Evolutionary conservation across 2,329 filamentous ascomycete genomes (phyloP).

Genomic region (Huntiella omanensis): DNA sequence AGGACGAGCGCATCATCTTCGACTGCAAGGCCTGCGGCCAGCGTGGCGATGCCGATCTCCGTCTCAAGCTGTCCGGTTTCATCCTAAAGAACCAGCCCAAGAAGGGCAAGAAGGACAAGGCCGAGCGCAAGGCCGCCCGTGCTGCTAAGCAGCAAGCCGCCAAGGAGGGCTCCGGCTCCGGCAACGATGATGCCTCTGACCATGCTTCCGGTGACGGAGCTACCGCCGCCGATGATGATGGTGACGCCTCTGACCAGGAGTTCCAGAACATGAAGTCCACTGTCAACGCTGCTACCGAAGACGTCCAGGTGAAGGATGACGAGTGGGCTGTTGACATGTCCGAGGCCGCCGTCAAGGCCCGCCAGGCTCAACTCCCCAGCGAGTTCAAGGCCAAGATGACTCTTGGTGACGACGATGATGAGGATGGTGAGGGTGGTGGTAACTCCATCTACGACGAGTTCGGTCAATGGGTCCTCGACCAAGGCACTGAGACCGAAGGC

Average conservation of each 20-base stretch:
- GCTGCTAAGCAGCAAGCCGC: constrained; percentile 64
- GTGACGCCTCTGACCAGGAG: constrained; percentile 65
- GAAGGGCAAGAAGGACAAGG: constrained; percentile 97
- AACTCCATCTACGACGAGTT: constrained; percentile 74
- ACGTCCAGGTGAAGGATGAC: constrained; percentile 56
- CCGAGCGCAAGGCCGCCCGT: constrained; percentile 74
- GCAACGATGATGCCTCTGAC: constrained; percentile 33
- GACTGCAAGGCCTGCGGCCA: constrained; percentile 99
- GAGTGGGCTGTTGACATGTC: constrained; percentile 96
- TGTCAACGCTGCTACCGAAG: constrained; percentile 27
- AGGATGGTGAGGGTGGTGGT: constrained; percentile 57
- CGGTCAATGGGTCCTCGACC: constrained; percentile 73
- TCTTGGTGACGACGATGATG: constrained; percentile 63
- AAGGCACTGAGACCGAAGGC: constrained; percentile 48
- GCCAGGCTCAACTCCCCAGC: constrained; percentile 77
- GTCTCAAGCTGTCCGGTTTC: constrained; percentile 90
- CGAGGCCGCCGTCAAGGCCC: constrained; percentile 83
- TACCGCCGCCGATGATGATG: constrained; percentile 30
- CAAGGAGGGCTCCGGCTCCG: constrained; percentile 43
- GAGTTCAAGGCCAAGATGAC: constrained; percentile 88
- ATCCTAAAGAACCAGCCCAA: constrained; percentile 87
- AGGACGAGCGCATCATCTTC: constrained; percentile 76
- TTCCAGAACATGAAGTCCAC: constrained; percentile 62
- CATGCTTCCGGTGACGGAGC: constrained; percentile 32
- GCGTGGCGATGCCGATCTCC: constrained; percentile 75